phyloP scores from a whole-genome alignment of 106 monocot genomes.

The Posidonia australis region DNA sequence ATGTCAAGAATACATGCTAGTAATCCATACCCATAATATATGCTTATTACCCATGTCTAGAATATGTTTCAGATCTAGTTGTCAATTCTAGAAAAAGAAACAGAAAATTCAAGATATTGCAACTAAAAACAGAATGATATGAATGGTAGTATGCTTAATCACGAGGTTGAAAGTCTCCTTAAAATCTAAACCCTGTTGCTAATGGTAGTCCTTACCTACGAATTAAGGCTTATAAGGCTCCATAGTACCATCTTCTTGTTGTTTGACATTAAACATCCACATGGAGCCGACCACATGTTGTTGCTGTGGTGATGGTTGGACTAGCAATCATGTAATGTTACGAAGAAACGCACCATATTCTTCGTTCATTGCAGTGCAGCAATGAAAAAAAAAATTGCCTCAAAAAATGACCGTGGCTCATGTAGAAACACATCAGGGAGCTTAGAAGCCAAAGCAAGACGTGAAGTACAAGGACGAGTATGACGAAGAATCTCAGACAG shows the following conservation, averaged over 20 bases:
- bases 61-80: too few species aligned
- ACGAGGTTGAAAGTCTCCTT: too few species aligned
- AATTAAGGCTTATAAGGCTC: slow-evolving; percentile 2
- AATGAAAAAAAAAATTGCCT: background rate
- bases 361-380: slow-evolving; percentile 4
- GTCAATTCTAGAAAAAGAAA: too few species aligned
- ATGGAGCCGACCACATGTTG: slow-evolving; percentile 3
- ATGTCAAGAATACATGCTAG: too few species aligned
- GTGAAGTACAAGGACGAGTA: too few species aligned
- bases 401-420: background rate
- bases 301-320: background rate
- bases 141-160: too few species aligned
- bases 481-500: too few species aligned
- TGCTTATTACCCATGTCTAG: too few species aligned
- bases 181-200: too few species aligned
- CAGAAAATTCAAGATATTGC: too few species aligned
- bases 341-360: slow-evolving; percentile 1
- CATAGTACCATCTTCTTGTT: background rate
- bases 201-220: background rate
- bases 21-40: too few species aligned
- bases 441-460: background rate
- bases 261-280: slow-evolving; percentile 2
- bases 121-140: too few species aligned
- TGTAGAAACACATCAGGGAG: background rate
- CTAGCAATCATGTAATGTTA: slow-evolving; percentile 5